A percentile compares a stretch with the other conserved stretches of the same genome.
Evolutionary conservation across 2,329 filamentous ascomycete genomes (phyloP).

Genomic region (Penicillium sp.): DNA sequence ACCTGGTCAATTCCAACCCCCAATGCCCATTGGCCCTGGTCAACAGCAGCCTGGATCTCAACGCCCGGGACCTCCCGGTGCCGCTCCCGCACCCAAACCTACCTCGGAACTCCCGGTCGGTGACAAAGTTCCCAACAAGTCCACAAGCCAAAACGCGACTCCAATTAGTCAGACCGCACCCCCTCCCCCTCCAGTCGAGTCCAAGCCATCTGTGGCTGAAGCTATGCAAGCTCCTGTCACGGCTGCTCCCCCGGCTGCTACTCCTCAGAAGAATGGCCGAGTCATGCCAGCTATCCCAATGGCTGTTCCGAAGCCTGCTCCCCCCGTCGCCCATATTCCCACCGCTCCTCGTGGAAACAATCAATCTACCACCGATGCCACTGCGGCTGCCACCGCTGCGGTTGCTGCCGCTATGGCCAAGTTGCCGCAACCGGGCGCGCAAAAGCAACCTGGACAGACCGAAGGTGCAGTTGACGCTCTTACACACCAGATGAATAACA

Average conservation of each 20-base stretch:
- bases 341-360: conserved; percentile 25
- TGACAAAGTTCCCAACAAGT: conserved; percentile 39
- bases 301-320: conserved; percentile 33
- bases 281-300: conserved; percentile 50
- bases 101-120: conserved; percentile 47
- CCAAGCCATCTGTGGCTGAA: conserved; percentile 41
- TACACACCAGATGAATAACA: conserved; percentile 47
- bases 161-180: conserved; percentile 36
- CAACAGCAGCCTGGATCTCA: conserved; percentile 42
- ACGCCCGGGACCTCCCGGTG: conserved; percentile 33
- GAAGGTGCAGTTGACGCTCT: conserved; percentile 43
- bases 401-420: conserved; percentile 55
- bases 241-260: conserved; percentile 23
- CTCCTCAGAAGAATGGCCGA: conserved; percentile 41
- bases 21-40: conserved; percentile 57
- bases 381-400: conserved; percentile 50
- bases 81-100: conserved; percentile 33
- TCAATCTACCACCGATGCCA: conserved; percentile 48
- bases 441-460: conserved; percentile 34
- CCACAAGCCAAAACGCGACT: conserved; percentile 36
- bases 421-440: conserved; percentile 41
- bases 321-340: conserved; percentile 24
- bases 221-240: conserved; percentile 32
- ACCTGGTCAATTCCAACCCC: conserved; percentile 65
- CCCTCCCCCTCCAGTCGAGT: conserved; percentile 39